Base-by-base conservation (phyloP, 129 eudicot genomes). In the Tanacetum coccineum region DNA sequence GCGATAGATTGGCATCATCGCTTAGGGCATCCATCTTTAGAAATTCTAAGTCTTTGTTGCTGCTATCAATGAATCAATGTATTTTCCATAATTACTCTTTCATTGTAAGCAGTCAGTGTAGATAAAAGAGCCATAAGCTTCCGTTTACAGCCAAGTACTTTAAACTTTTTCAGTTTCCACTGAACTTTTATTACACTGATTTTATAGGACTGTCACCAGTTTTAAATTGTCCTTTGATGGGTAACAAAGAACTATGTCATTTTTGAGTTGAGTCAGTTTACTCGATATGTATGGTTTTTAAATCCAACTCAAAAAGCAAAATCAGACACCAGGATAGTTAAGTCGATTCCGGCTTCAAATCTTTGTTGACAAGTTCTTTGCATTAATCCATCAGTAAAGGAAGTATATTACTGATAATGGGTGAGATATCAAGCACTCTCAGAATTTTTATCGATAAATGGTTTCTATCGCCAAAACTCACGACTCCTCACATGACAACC, bases 251-350 rank as follows among this genome's bases (percentile, higher is more conserved):
- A 54, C 13, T 54, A 68, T 22, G 46, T 65, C 13, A 20, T 46
- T 3, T 48, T 20, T 18, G 51, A n/a, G n/a, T n/a, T 68, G 1
- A 19, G 36, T 17, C 73, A 39, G 0, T 68, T 68, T 14, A 18
- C 4, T n/a, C n/a, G 13, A 46, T 64, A 64, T 64, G 10, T 64
- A 32, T 68, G 62, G 73, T 68, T 68, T 11, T 54, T n/a, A n/a
- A n/a, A 67, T 13, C 72, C 62, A n/a, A 4, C 50, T 67, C 15
- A 67, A 50, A 28, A 17, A 2, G 51, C n/a, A n/a, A 67, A 52
- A n/a, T 49, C 46, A 1, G 61, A 67, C 9, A 53, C 61, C n/a
- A n/a, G 1, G n/a, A 0, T 8, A 2, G 46, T 18, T n/a, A n/a
- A n/a, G n/a, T n/a, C n/a, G n/a, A 0, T 65, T 65, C 22, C 4